Percentiles rank a stretch among this genome's conserved stretches.
Conservation (phyloP, 2,329 filamentous ascomycete species). For the Talaromyces pinophilus region DNA sequence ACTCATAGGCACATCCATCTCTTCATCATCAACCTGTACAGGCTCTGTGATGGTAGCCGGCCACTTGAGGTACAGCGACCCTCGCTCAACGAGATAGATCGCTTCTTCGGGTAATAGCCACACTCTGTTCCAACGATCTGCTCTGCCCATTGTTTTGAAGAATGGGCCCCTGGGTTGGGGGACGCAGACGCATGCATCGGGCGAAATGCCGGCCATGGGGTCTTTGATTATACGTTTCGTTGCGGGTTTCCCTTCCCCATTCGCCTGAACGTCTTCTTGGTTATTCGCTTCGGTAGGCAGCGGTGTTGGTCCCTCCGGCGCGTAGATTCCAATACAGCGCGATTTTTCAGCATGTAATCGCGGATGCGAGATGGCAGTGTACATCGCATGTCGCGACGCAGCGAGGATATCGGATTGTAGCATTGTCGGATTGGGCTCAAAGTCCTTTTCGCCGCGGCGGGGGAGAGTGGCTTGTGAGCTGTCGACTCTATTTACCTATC, state of each 20-base stretch:
- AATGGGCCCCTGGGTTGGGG: slow-evolving; percentile 71
- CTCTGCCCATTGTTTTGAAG: slow-evolving; percentile 74
- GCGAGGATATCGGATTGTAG: slow-evolving; percentile 77
- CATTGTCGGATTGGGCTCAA: slow-evolving; percentile 85
- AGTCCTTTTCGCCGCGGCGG: slow-evolving; percentile 94
- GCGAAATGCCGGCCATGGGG: slow-evolving; percentile 26
- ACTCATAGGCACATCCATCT: slow-evolving; percentile 77
- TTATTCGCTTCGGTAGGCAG: slow-evolving; percentile 18
- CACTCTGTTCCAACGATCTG: slow-evolving; percentile 63
- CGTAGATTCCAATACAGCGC: slow-evolving; percentile 72
- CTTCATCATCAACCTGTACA: slow-evolving; percentile 52
- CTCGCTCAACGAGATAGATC: slow-evolving; percentile 83
- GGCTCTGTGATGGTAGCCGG: slow-evolving; percentile 50
- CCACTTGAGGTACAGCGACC: slow-evolving; percentile 85
- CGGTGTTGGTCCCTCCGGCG: slow-evolving; percentile 56
- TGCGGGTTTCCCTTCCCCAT: slow-evolving; percentile 12
- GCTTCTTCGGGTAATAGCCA: slow-evolving; percentile 93
- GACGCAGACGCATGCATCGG: slow-evolving; percentile 59
- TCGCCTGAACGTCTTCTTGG: slow-evolving; percentile 5
- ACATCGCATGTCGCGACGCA: slow-evolving; percentile 82
- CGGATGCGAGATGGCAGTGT: slow-evolving; percentile 77
- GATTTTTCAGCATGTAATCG: slow-evolving; percentile 70
- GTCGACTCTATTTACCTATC: slow-evolving; percentile 42
- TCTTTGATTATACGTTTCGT: slow-evolving; percentile 24
- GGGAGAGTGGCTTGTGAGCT: slow-evolving; percentile 59